Conservation (phyloP, 2,329 filamentous ascomycete species). For the Pleomassaria siparia region DNA sequence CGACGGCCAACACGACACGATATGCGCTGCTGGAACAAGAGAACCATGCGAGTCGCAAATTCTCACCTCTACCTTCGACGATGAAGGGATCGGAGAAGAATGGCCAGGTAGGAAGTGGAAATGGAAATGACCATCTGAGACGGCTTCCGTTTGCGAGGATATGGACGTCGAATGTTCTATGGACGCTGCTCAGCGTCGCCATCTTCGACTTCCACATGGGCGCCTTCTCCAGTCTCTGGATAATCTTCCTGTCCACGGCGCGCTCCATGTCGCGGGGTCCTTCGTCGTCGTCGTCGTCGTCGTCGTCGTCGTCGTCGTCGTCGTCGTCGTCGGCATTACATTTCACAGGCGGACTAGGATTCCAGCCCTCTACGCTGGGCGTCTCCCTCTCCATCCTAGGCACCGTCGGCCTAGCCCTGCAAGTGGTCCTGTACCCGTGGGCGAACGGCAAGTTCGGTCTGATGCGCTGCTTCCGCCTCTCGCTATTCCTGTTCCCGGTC, state of each 20-base stretch:
- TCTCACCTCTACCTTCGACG: background rate
- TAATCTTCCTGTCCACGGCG: slow-evolving; percentile 74
- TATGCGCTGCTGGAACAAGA: slow-evolving; percentile 35
- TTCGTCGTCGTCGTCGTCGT: slow-evolving; percentile 26
- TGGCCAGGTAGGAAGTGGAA: too few species aligned
- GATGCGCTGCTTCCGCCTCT: slow-evolving; percentile 67
- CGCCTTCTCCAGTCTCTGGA: slow-evolving; percentile 75
- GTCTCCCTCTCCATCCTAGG: slow-evolving; percentile 77
- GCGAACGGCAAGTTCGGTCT: slow-evolving; percentile 69
- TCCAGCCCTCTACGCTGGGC: slow-evolving; percentile 71
- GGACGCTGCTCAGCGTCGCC: slow-evolving; percentile 63
- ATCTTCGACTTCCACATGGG: slow-evolving; percentile 72
- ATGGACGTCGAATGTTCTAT: slow-evolving; percentile 57
- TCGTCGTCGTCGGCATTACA: slow-evolving; percentile 45
- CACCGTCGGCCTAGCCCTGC: slow-evolving; percentile 71
- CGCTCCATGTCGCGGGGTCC: slow-evolving; percentile 46
- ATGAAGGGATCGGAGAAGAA: too few species aligned
- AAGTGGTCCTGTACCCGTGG: slow-evolving; percentile 70
- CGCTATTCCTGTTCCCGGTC: slow-evolving; percentile 69
- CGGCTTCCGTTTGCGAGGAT: slow-evolving; percentile 53
- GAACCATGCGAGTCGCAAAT: background rate
- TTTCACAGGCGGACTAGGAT: slow-evolving; percentile 74
- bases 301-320: background rate
- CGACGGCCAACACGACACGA: slow-evolving; percentile 7
- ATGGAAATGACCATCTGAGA: too few species aligned